Conservation (phyloP, 2,329 filamentous ascomycete genomes). For the Neopestalotiopsis sp. region DNA sequence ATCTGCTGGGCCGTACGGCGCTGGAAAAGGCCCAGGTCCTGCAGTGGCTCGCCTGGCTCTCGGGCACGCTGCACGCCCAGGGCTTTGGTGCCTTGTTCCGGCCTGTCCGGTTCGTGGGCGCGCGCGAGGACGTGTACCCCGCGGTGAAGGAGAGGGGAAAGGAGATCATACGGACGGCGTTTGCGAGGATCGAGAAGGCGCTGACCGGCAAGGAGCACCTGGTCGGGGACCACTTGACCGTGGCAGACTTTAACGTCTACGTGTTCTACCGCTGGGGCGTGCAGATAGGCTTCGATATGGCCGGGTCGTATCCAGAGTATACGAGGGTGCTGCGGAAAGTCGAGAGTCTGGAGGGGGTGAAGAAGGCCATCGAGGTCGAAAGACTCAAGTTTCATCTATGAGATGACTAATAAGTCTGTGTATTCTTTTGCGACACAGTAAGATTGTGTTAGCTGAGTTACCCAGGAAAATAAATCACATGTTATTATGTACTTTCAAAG, state of each 20-base stretch:
- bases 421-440: not conserved
- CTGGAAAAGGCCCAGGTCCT: constrained; percentile 31
- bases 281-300: constrained; percentile 20
- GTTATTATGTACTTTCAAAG: not conserved
- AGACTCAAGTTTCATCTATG: not conserved
- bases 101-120: constrained; percentile 34
- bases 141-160: constrained; percentile 23
- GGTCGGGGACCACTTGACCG: constrained; percentile 26
- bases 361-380: constrained; percentile 15
- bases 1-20: constrained; percentile 26
- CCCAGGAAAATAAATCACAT: too few species aligned
- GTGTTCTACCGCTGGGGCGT: constrained; percentile 28
- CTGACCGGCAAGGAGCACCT: constrained; percentile 21
- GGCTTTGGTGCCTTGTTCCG: constrained; percentile 32
- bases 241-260: constrained; percentile 30
- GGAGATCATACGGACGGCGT: constrained; percentile 21
- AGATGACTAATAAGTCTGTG: not conserved
- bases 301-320: constrained; percentile 23
- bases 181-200: constrained; percentile 25
- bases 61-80: constrained; percentile 35
- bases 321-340: constrained; percentile 19
- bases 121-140: constrained; percentile 17
- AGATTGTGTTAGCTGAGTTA: too few species aligned
- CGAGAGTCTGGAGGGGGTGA: constrained; percentile 22
- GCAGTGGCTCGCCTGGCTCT: constrained; percentile 40